These are phyloP conservation scores for Henckelia pumila DNA, from an alignment of 257 asterid species.

Conservation along the genomic window DNA sequence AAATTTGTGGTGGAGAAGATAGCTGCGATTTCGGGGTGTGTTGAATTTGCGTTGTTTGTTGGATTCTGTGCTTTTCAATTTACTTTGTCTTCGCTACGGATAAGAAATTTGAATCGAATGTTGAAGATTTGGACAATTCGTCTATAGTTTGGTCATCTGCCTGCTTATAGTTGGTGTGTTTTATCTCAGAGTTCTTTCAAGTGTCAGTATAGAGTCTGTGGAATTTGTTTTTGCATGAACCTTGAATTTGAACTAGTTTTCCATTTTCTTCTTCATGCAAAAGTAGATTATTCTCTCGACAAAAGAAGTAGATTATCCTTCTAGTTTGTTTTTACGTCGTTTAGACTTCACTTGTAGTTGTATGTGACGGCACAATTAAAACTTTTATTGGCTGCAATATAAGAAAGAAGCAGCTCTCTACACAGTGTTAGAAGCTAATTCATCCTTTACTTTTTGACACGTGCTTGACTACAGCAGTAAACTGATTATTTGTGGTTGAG, in stretches of 20 bases:
- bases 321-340: too few relatives aligned
- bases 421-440: too few relatives aligned
- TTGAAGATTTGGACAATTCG: slow-evolving; percentile 14
- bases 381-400: too few relatives aligned
- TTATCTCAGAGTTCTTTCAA: slow-evolving; percentile 22
- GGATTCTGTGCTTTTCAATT: slow-evolving; percentile 22
- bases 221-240: slow-evolving; percentile 12
- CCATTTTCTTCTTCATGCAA: too few relatives aligned
- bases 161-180: slow-evolving; percentile 17
- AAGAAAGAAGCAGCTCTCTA: too few relatives aligned
- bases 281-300: too few relatives aligned
- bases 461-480: too few relatives aligned
- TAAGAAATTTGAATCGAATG: slow-evolving; percentile 17
- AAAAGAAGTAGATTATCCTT: too few relatives aligned
- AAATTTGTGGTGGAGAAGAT: slow-evolving; percentile 23
- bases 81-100: slow-evolving; percentile 11
- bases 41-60: slow-evolving; percentile 20
- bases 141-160: slow-evolving; percentile 29
- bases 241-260: too few relatives aligned
- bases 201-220: slow-evolving; percentile 9
- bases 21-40: slow-evolving; percentile 29
- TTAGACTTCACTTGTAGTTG: too few relatives aligned
- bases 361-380: too few relatives aligned
- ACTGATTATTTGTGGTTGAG: slow-evolving; percentile 1
- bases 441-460: too few relatives aligned